These are phyloP conservation scores for Cercospora citrullina DNA, from an alignment of 2,329 filamentous ascomycete species.

Conservation along the genomic window DNA sequence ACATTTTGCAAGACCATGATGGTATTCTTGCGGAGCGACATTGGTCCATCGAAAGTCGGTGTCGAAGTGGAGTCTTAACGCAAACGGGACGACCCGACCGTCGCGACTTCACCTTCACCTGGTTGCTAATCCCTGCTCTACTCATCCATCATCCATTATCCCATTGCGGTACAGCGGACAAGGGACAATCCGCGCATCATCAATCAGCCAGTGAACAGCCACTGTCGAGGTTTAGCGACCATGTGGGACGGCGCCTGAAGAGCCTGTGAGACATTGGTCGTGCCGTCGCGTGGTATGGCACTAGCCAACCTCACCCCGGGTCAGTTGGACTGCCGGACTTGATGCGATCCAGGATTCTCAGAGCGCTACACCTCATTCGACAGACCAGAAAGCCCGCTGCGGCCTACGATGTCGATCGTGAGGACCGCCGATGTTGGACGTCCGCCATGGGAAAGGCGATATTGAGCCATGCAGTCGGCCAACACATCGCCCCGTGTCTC, in stretches of 20 bases:
- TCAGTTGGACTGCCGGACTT: conserved; percentile 4
- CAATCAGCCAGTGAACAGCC: neutral
- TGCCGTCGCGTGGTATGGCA: conserved; percentile 5
- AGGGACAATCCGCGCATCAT: neutral
- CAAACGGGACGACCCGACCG: neutral
- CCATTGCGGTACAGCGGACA: neutral
- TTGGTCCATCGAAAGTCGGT: neutral
- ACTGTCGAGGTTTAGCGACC: neutral
- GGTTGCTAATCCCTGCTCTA: neutral
- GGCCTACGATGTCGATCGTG: neutral
- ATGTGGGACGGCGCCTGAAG: neutral
- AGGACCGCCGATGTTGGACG: neutral
- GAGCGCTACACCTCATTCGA: neutral
- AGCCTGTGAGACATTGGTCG: conserved; percentile 3
- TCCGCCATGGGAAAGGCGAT: conserved; percentile 4
- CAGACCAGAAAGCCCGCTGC: neutral
- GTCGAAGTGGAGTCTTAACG: neutral
- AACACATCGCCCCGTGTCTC: conserved; percentile 1
- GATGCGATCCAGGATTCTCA: conserved; percentile 2
- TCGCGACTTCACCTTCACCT: neutral
- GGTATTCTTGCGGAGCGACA: neutral
- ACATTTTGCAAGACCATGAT: neutral
- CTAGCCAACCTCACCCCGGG: conserved; percentile 1
- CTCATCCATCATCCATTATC: conserved; percentile 1
- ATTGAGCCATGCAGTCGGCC: conserved; percentile 7